phyloP scores from a whole-genome alignment of 495 filamentous ascomycete species.

The Elaphomyces granulatus region DNA sequence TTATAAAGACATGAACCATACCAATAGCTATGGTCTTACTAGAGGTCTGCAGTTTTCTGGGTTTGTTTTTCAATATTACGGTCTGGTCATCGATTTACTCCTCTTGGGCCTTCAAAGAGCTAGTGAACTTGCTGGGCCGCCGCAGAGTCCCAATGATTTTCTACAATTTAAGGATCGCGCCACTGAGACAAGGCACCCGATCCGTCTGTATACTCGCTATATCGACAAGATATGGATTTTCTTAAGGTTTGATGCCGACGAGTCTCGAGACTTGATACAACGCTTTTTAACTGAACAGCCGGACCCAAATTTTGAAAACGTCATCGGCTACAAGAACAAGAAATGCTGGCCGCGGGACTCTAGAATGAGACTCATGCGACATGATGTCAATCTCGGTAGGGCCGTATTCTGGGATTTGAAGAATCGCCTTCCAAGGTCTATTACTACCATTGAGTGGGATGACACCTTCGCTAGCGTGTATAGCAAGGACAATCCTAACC shows the following conservation, averaged over 20 bases:
- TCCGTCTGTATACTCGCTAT: conserved; percentile 91
- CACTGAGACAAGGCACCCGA: conserved; percentile 85
- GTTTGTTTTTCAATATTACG: conserved; percentile 99
- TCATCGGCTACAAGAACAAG: conserved; percentile 97
- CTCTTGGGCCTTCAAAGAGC: conserved; percentile 88
- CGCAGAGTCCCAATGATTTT: conserved; percentile 93
- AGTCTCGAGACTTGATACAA: conserved; percentile 92
- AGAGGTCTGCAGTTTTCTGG: conserved; percentile 94
- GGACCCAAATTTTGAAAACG: conserved; percentile 98
- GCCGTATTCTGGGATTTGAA: conserved; percentile 99
- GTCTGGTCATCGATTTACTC: conserved; percentile 85
- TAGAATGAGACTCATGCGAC: conserved; percentile 95
- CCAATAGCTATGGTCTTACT: conserved; percentile 97
- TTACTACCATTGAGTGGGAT: conserved; percentile 98
- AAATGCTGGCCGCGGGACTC: conserved; percentile 99
- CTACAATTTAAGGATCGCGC: conserved; percentile 88
- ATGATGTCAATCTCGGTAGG: conserved; percentile 95
- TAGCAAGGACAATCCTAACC: conserved; percentile 93
- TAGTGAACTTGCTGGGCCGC: conserved; percentile 94
- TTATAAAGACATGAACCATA: conserved; percentile 99
- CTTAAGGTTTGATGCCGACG: conserved; percentile 82
- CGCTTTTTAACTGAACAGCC: conserved; percentile 97
- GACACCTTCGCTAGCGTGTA: conserved; percentile 99
- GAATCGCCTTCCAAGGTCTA: conserved; percentile 83
- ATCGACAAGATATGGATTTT: conserved; percentile 99